Percentiles rank a stretch among this genome's conserved stretches.
Conservation (phyloP, 305 asterid genomes). For the Solanum aculeatissimum region DNA sequence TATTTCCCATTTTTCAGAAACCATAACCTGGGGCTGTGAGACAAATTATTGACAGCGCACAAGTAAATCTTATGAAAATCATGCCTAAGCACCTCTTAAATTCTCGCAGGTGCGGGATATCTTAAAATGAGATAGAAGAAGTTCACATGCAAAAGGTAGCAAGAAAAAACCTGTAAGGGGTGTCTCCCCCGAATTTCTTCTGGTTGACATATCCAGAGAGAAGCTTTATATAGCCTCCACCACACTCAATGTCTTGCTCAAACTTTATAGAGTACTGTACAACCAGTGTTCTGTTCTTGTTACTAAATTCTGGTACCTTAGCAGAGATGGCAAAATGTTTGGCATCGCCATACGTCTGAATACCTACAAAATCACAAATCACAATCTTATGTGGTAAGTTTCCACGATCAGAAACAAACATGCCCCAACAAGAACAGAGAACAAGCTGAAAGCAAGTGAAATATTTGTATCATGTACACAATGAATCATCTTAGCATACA, state of each 20-base stretch:
- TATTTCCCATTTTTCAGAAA: neutral
- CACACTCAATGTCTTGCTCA: conserved; percentile 96
- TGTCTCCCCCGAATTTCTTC: conserved; percentile 92
- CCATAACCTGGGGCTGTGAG: neutral
- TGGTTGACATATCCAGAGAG: conserved; percentile 85
- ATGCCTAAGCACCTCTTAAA: neutral
- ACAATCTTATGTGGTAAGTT: neutral
- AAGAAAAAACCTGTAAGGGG: conserved; percentile 71
- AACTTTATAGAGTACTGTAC: conserved; percentile 72
- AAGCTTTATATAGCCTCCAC: conserved; percentile 92
- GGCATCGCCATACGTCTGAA: conserved; percentile 78
- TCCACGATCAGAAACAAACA: neutral
- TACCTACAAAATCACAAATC: conserved; percentile 31
- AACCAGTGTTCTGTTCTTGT: conserved; percentile 78
- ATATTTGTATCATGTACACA: neutral
- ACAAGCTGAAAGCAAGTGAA: neutral
- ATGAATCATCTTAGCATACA: neutral
- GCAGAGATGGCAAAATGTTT: conserved; percentile 86
- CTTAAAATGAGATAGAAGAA: neutral
- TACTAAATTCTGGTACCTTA: conserved; percentile 78
- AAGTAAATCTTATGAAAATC: neutral
- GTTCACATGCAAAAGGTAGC: neutral
- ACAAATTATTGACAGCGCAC: neutral
- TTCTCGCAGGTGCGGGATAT: neutral
- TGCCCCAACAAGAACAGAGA: neutral